Conservation (phyloP, 768 basidiomycete genomes). For the Trichaptum fuscoviolaceum region DNA sequence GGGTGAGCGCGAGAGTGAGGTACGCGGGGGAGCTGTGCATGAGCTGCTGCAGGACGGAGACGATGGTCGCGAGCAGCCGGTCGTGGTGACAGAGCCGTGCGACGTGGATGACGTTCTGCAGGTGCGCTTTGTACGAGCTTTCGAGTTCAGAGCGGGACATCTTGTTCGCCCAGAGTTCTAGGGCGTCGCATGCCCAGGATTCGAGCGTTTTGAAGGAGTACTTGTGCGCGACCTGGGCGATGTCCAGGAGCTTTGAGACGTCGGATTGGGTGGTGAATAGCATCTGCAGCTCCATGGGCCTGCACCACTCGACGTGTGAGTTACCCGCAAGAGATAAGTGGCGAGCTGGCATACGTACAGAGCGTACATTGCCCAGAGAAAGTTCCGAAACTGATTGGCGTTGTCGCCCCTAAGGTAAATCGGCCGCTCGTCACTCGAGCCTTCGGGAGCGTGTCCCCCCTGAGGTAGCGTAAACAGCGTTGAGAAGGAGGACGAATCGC, state of each 20-base stretch:
- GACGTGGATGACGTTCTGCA: conserved; percentile 57
- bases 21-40: conserved; percentile 61
- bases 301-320: conserved; percentile 19
- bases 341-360: conserved; percentile 38
- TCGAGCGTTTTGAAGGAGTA: conserved; percentile 72
- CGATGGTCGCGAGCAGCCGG: conserved; percentile 54
- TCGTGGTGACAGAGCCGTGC: conserved; percentile 65
- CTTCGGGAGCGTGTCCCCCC: conserved; percentile 46
- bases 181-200: conserved; percentile 70
- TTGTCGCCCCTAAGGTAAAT: conserved; percentile 60
- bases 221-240: conserved; percentile 64
- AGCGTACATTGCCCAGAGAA: conserved; percentile 75
- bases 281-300: conserved; percentile 56
- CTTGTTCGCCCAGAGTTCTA: conserved; percentile 56
- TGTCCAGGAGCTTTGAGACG: conserved; percentile 50
- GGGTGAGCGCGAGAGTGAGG: conserved; percentile 66
- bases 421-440: conserved; percentile 58
- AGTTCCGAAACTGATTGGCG: conserved; percentile 60
- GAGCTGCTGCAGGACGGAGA: conserved; percentile 50
- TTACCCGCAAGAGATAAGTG: no score
- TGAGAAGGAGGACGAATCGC: conserved; percentile 59
- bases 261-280: conserved; percentile 45
- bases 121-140: conserved; percentile 32
- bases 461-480: conserved; percentile 66
- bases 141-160: background rate